A percentile compares a stretch with the other conserved stretches of the same genome.
Conservation (phyloP, 148 eudicot genomes). For the Fagopyrum homotropicum region DNA sequence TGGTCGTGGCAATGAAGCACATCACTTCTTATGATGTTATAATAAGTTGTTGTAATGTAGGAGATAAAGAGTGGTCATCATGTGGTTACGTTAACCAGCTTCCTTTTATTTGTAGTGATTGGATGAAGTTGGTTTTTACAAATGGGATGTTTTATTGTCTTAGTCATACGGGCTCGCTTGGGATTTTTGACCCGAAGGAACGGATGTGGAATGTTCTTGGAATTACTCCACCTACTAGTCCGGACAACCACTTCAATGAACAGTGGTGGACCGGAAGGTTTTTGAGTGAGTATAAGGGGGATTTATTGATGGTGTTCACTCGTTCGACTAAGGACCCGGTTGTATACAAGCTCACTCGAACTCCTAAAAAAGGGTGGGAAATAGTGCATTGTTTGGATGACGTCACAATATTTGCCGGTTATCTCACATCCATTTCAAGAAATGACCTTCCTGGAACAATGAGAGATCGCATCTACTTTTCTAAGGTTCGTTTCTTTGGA, state of each 20-base stretch:
- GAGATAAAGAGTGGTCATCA: slow-evolving; percentile 57
- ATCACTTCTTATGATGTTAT: slow-evolving; percentile 59
- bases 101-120: slow-evolving; percentile 73
- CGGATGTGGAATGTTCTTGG: slow-evolving; percentile 56
- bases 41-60: slow-evolving; percentile 64
- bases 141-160: slow-evolving; percentile 59
- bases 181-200: slow-evolving; percentile 53
- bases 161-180: slow-evolving; percentile 77
- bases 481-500: slow-evolving; percentile 74
- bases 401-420: slow-evolving; percentile 61
- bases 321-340: slow-evolving; percentile 59
- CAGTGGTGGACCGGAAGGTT: slow-evolving; percentile 83
- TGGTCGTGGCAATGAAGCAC: slow-evolving; percentile 58
- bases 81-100: slow-evolving; percentile 58
- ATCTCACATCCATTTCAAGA: slow-evolving; percentile 66
- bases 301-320: slow-evolving; percentile 58
- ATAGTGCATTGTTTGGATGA: slow-evolving; percentile 48
- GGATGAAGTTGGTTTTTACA: slow-evolving; percentile 70
- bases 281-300: slow-evolving; percentile 59
- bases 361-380: slow-evolving; percentile 57
- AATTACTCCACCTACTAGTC: slow-evolving; percentile 74
- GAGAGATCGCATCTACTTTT: slow-evolving; percentile 69
- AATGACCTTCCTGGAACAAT: slow-evolving; percentile 55
- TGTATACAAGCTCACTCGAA: slow-evolving; percentile 49
- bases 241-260: slow-evolving; percentile 49